Percentiles rank a stretch among this genome's conserved stretches.
Evolutionary conservation across 306 rosid genomes (phyloP).

Genomic region (Leucaena leucocephala): DNA sequence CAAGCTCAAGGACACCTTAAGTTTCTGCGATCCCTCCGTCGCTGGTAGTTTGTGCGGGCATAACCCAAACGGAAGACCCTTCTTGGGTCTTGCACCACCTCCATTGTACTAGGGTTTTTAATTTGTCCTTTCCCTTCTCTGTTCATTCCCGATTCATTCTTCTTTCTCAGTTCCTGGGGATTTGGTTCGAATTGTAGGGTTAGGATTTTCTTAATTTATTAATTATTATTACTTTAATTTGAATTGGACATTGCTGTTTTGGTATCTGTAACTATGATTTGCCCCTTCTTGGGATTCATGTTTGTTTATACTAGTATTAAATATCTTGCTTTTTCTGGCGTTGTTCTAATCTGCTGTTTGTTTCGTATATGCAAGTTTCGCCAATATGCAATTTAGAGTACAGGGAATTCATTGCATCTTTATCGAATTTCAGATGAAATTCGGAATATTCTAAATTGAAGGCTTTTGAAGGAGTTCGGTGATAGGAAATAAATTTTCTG

Average conservation of each 20-base stretch:
- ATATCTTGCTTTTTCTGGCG: not conserved
- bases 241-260: not conserved
- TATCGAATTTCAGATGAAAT: not conserved
- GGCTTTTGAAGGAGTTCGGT: not conserved
- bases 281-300: constrained; percentile 3
- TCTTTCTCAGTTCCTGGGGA: constrained; percentile 22
- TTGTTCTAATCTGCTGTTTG: not conserved
- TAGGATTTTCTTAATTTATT: not conserved
- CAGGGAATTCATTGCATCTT: not conserved
- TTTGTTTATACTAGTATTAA: too few relatives aligned
- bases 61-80: constrained; percentile 39
- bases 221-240: not conserved
- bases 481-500: not conserved
- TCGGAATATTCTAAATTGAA: not conserved
- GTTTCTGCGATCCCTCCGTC: constrained; percentile 48
- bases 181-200: not conserved
- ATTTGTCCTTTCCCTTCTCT: not conserved
- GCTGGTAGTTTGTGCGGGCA: constrained; percentile 40
- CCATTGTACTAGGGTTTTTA: constrained; percentile 32
- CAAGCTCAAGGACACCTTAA: constrained; percentile 58
- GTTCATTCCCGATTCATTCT: not conserved
- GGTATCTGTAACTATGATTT: not conserved
- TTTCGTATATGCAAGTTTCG: not conserved
- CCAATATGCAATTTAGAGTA: not conserved
- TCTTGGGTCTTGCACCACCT: constrained; percentile 51